These are phyloP conservation scores for Paecilomyces formosus DNA, from an alignment of 2,329 filamentous ascomycete species.

Conservation along the genomic window DNA sequence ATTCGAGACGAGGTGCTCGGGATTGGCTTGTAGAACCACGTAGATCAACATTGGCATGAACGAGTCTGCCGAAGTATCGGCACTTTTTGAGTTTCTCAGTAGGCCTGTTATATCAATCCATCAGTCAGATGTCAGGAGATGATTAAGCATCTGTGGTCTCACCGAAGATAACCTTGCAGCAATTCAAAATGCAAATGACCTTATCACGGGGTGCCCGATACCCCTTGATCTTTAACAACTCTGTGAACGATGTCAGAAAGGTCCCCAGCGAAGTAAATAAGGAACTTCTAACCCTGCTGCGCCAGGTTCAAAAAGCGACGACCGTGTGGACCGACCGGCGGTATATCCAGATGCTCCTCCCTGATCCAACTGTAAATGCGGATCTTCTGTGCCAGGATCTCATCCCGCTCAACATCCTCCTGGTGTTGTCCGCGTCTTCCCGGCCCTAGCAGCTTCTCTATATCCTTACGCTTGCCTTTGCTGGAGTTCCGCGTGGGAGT, in stretches of 20 bases:
- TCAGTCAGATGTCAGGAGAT: background rate
- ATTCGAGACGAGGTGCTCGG: constrained; percentile 92
- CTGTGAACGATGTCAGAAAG: constrained; percentile 40
- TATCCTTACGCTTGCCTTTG: constrained; percentile 61
- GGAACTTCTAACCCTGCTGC: constrained; percentile 60
- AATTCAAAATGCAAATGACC: constrained; percentile 96
- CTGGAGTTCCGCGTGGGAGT: constrained; percentile 52
- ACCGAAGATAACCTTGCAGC: constrained; percentile 99
- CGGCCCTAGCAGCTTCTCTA: constrained; percentile 63
- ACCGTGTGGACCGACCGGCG: constrained; percentile 74
- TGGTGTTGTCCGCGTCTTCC: constrained; percentile 94
- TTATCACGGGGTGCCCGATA: constrained; percentile 97
- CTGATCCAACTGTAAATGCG: constrained; percentile 92
- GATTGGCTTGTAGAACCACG: constrained; percentile 88
- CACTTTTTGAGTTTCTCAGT: constrained; percentile 78
- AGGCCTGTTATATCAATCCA: constrained; percentile 49
- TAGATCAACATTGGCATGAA: constrained; percentile 95
- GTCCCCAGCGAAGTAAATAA: background rate
- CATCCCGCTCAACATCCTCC: constrained; percentile 93
- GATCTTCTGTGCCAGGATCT: constrained; percentile 93
- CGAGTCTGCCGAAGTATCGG: constrained; percentile 87
- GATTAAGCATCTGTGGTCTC: constrained; percentile 16
- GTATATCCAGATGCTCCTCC: constrained; percentile 90
- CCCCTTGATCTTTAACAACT: constrained; percentile 90
- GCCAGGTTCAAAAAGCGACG: constrained; percentile 81